A percentile compares a stretch with the other conserved stretches of the same genome.
These are phyloP conservation scores for Cymbidium sinense DNA, from an alignment of 106 monocot species.

Conservation along the genomic window DNA sequence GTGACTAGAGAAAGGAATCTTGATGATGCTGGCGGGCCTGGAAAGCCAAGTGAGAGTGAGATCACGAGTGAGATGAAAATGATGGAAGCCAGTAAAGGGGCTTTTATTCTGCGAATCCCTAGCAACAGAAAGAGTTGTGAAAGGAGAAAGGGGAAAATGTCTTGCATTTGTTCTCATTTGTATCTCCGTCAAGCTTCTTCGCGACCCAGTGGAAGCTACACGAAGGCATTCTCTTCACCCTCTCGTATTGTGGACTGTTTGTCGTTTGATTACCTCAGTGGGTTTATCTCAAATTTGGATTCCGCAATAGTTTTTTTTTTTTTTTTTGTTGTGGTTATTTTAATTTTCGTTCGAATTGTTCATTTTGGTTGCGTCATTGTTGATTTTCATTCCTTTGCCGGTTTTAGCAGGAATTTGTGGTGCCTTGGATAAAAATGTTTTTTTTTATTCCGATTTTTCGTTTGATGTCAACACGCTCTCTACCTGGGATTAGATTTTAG, in stretches of 20 bases:
- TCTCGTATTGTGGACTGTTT: not conserved
- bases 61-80: not conserved
- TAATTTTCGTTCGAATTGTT: not conserved
- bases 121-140: not conserved
- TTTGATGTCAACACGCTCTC: not conserved
- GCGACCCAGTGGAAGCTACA: not conserved
- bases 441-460: not conserved
- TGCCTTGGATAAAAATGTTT: not conserved
- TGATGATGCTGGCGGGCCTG: not conserved
- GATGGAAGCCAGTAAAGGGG: not conserved
- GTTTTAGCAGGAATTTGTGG: not conserved
- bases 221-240: not conserved
- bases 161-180: not conserved
- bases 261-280: not conserved
- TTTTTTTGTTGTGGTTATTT: not conserved
- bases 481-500: not conserved
- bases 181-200: not conserved
- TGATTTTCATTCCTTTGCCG: not conserved
- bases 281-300: not conserved
- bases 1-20: too few relatives aligned
- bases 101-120: not conserved
- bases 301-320: not conserved
- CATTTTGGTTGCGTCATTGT: not conserved
- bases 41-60: not conserved
- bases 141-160: not conserved